Percentiles rank a stretch among this genome's conserved stretches.
Evolutionary conservation across 306 rosid species (phyloP).

Genomic region (Senna tora): DNA sequence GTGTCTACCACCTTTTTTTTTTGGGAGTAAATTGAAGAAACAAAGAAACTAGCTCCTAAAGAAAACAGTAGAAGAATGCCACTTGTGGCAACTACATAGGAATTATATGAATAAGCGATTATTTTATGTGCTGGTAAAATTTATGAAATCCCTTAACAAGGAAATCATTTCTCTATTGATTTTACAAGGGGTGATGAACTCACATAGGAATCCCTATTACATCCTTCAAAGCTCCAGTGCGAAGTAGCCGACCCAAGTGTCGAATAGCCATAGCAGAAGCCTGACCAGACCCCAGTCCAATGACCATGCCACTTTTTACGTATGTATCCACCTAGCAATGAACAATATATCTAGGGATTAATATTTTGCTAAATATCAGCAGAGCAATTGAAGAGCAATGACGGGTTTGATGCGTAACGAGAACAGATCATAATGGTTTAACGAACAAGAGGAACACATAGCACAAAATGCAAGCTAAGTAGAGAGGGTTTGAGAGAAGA

Average conservation of each 20-base stretch:
- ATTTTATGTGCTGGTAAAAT: too few relatives aligned
- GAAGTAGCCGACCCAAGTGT: slow-evolving; percentile 85
- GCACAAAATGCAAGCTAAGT: neutral
- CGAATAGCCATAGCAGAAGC: slow-evolving; percentile 84
- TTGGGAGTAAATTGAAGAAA: too few relatives aligned
- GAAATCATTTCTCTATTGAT: neutral
- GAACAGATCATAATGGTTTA: slow-evolving; percentile 14
- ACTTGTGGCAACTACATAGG: too few relatives aligned
- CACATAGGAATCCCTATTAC: slow-evolving; percentile 85
- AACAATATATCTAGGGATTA: slow-evolving; percentile 33
- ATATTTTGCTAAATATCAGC: too few relatives aligned
- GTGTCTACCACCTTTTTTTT: too few relatives aligned
- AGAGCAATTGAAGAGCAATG: slow-evolving; percentile 8
- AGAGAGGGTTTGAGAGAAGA: neutral
- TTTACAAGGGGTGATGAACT: slow-evolving; percentile 42
- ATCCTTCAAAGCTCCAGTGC: slow-evolving; percentile 69
- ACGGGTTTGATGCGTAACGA: slow-evolving; percentile 17
- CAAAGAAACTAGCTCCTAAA: too few relatives aligned
- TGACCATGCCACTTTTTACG: slow-evolving; percentile 78
- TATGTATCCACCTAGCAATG: slow-evolving; percentile 73
- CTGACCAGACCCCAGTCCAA: slow-evolving; percentile 85
- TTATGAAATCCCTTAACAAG: neutral
- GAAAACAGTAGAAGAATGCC: too few relatives aligned
- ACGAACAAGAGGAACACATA: neutral
- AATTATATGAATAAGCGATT: too few relatives aligned